phyloP scores from a whole-genome alignment of 2,329 filamentous ascomycete genomes.

The Ophiosphaerella herpotricha region DNA sequence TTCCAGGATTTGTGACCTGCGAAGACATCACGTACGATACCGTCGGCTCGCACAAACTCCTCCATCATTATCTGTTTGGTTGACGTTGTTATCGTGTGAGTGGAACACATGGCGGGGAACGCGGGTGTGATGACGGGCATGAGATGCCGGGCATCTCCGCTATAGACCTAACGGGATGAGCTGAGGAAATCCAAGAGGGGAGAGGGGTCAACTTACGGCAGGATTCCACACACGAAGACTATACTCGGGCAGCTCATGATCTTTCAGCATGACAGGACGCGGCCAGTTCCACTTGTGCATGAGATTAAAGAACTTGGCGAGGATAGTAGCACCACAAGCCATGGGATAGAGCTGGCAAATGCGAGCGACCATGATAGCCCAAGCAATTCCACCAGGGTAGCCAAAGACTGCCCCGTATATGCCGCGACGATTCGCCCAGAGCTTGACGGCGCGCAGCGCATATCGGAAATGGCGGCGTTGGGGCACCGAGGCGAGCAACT shows the following conservation, averaged over 20 bases:
- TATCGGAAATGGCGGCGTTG: constrained; percentile 88
- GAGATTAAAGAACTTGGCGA: constrained; percentile 92
- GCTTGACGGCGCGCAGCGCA: constrained; percentile 87
- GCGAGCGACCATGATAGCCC: constrained; percentile 95
- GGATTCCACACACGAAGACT: constrained; percentile 94
- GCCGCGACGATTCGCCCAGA: constrained; percentile 90
- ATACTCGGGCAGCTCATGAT: constrained; percentile 79
- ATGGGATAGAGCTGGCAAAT: constrained; percentile 96
- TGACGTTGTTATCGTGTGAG: constrained; percentile 88
- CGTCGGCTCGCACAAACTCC: constrained; percentile 77
- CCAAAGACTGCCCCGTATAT: constrained; percentile 97
- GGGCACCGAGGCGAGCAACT: constrained; percentile 86
- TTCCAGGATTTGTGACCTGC: constrained; percentile 78
- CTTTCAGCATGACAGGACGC: constrained; percentile 86
- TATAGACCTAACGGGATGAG: constrained; percentile 65
- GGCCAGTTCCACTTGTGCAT: constrained; percentile 94
- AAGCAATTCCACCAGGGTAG: constrained; percentile 94
- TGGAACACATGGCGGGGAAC: constrained; percentile 97
- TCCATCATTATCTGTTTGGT: constrained; percentile 82
- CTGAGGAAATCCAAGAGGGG: constrained; percentile 9
- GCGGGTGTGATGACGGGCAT: constrained; percentile 99
- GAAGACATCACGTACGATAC: constrained; percentile 81
- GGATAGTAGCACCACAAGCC: constrained; percentile 83
- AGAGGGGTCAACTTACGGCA: constrained; percentile 58
- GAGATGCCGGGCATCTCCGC: constrained; percentile 79